Evolutionary conservation across 192 early-diverging fungal species (phyloP).

Genomic region (Coemansia sp.): DNA sequence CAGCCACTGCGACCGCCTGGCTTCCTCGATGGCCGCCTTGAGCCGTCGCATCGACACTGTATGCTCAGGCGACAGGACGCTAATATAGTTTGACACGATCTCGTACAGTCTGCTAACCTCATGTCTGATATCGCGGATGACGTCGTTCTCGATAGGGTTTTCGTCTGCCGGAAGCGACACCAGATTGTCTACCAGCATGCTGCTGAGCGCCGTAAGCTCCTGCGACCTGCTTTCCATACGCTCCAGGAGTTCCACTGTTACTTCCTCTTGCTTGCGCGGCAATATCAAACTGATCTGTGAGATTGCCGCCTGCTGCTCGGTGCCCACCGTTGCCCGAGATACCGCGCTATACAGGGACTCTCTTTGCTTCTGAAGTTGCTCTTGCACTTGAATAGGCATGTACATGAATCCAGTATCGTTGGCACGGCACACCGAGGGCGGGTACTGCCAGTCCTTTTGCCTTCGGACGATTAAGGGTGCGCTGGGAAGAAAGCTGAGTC

Average conservation of each 20-base stretch:
- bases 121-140: conserved; percentile 22
- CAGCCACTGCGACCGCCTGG: conserved; percentile 3
- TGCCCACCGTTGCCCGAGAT: not conserved
- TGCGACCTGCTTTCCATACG: conserved; percentile 14
- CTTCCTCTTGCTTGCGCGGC: not conserved
- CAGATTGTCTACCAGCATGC: conserved; percentile 35
- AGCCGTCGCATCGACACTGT: not conserved
- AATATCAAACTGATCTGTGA: not conserved
- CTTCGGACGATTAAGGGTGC: conserved; percentile 4
- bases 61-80: conserved; percentile 6
- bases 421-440: conserved; percentile 8
- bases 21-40: conserved; percentile 13
- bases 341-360: not conserved
- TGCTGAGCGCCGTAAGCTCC: conserved; percentile 25
- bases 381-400: not conserved
- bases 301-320: not conserved
- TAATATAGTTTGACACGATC: conserved; percentile 8
- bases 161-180: conserved; percentile 19
- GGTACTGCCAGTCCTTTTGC: conserved; percentile 28
- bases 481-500: conserved; percentile 9
- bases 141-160: conserved; percentile 18
- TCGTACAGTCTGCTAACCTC: conserved; percentile 7
- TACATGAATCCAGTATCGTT: not conserved
- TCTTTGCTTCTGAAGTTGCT: not conserved
- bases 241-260: conserved; percentile 9